A percentile compares a stretch with the other conserved stretches of the same genome.
These are phyloP conservation scores for Erodium trifolium DNA, from an alignment of 441 rosid genomes.

Conservation along the genomic window DNA sequence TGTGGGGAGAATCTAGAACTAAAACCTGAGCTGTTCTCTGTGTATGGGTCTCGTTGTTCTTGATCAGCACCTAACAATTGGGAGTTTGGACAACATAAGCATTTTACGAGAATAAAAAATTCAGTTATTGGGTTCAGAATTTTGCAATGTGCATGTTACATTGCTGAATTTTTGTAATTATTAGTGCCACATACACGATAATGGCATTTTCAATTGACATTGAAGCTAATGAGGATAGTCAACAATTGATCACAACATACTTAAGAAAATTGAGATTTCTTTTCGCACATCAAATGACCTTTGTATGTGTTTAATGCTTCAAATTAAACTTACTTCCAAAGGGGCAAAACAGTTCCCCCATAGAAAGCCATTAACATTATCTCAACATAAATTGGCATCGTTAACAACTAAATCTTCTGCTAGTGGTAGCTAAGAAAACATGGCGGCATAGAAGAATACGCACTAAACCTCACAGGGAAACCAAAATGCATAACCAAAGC, in stretches of 20 bases:
- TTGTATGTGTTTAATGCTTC: neutral
- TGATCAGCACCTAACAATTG: slow-evolving; percentile 46
- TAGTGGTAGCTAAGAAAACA: neutral
- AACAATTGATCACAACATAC: neutral
- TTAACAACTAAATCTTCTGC: too few relatives aligned
- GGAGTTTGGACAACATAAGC: neutral
- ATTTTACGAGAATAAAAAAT: neutral
- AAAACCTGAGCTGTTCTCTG: slow-evolving; percentile 59
- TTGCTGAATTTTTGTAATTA: too few relatives aligned
- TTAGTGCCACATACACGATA: neutral
- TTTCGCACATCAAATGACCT: neutral
- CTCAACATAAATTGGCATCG: too few relatives aligned
- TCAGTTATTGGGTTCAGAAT: neutral
- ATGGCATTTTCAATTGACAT: neutral
- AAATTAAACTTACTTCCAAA: neutral
- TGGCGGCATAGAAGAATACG: neutral
- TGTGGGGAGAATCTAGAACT: slow-evolving; percentile 67
- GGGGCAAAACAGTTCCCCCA: too few relatives aligned
- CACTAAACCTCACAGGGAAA: neutral
- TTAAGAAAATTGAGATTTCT: neutral
- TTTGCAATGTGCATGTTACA: neutral
- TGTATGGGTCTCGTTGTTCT: slow-evolving; percentile 42
- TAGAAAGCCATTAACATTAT: too few relatives aligned
- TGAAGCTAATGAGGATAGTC: neutral
- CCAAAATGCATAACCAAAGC: neutral